Conservation (phyloP, 805 yeast species). For the Metschnikowia peoriensis region DNA sequence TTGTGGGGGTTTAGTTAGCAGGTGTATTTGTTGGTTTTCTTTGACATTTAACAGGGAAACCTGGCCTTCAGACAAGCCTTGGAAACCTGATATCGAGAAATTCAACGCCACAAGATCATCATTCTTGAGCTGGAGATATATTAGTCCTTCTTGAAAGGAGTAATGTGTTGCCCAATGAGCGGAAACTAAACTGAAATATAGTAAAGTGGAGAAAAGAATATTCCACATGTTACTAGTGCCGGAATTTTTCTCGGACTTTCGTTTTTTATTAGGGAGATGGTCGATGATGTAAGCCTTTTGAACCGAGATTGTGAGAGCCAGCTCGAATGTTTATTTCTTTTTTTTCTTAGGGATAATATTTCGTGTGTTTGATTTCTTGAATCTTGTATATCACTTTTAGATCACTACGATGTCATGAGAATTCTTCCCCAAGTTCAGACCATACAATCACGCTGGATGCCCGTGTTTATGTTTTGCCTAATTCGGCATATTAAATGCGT, state of each 20-base stretch:
- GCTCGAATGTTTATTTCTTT: no score
- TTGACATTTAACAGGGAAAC: constrained; percentile 17
- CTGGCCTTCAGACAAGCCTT: constrained; percentile 10
- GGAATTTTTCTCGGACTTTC: not conserved
- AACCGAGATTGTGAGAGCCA: no score
- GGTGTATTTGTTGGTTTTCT: constrained; percentile 22
- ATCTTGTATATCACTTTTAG: not conserved
- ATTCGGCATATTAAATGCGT: constrained; percentile 15
- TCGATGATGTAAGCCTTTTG: no score
- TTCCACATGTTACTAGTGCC: not conserved
- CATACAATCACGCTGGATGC: constrained; percentile 5
- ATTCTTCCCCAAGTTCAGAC: not conserved
- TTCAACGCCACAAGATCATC: constrained; percentile 36
- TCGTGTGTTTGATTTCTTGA: not conserved
- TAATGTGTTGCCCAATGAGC: constrained; percentile 36
- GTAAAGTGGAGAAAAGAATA: not conserved
- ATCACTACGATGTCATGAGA: not conserved
- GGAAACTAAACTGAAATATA: constrained; percentile 2
- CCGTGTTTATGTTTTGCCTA: constrained; percentile 17
- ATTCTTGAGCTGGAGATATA: constrained; percentile 35
- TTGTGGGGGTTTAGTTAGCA: constrained; percentile 31
- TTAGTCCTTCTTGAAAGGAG: constrained; percentile 30
- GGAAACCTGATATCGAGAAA: constrained; percentile 34
- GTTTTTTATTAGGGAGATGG: not conserved
- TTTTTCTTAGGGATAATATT: not conserved